Evolutionary conservation across 192 early-diverging fungal genomes (phyloP).

Genomic region (Irineochytrium annulatum): DNA sequence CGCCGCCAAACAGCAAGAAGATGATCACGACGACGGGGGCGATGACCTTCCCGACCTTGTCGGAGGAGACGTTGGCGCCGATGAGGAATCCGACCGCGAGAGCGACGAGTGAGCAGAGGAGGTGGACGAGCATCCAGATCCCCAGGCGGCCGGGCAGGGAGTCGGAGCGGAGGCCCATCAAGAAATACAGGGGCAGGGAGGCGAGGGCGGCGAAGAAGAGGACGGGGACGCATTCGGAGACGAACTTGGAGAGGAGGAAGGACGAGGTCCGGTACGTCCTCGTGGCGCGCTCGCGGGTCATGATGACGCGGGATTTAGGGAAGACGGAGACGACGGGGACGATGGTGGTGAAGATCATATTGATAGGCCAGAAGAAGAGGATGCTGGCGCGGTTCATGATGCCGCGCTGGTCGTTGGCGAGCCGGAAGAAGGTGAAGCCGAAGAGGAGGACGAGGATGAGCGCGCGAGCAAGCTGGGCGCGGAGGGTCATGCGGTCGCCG

Average conservation of each 20-base stretch:
- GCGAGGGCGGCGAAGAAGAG: slow-evolving; percentile 20
- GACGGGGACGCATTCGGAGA: slow-evolving; percentile 39
- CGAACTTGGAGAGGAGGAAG: slow-evolving; percentile 60
- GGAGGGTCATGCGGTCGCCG: not conserved
- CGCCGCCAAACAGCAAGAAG: slow-evolving; percentile 36
- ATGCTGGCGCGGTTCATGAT: slow-evolving; percentile 14
- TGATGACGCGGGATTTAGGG: slow-evolving; percentile 15
- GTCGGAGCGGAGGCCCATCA: slow-evolving; percentile 19
- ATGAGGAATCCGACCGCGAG: slow-evolving; percentile 29
- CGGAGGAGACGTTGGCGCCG: slow-evolving; percentile 24
- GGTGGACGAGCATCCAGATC: slow-evolving; percentile 9
- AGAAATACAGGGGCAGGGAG: slow-evolving; percentile 31
- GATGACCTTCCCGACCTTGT: slow-evolving; percentile 30
- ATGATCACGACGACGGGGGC: slow-evolving; percentile 33
- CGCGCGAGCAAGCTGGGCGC: slow-evolving; percentile 28
- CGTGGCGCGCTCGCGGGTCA: slow-evolving; percentile 56
- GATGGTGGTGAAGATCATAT: slow-evolving; percentile 24
- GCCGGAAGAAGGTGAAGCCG: slow-evolving; percentile 26
- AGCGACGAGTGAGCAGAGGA: slow-evolving; percentile 9
- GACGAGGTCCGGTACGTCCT: slow-evolving; percentile 61
- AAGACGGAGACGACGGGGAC: slow-evolving; percentile 48
- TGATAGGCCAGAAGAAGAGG: slow-evolving; percentile 8
- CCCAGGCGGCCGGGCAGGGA: not conserved
- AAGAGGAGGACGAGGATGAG: slow-evolving; percentile 45
- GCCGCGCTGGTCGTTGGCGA: slow-evolving; percentile 10